Conservation (phyloP, 148 eudicot species). For the Heliosperma pusillum region DNA sequence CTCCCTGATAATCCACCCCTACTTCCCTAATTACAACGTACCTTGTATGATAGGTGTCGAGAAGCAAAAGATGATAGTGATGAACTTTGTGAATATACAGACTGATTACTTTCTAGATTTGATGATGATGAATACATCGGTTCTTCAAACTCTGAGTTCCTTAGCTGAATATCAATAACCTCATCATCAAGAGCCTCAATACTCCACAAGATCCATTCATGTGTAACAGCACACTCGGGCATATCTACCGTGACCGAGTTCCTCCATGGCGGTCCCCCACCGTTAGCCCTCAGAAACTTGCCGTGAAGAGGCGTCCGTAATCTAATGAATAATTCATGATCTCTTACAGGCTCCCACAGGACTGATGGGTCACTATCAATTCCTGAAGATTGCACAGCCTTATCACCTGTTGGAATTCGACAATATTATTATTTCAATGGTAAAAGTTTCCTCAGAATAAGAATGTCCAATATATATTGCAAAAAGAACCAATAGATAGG, state of each 20-base stretch:
- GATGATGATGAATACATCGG: background rate
- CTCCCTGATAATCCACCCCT: no score
- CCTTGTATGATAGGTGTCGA: no score
- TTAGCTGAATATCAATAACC: background rate
- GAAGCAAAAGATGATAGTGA: no score
- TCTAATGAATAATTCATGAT: conserved; percentile 37
- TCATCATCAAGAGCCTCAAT: conserved; percentile 21
- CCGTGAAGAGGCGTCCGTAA: conserved; percentile 32
- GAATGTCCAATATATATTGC: no score
- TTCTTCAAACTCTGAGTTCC: no score
- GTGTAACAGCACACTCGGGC: conserved; percentile 43
- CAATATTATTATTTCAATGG: no score
- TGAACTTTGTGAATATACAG: background rate
- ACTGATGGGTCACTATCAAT: conserved; percentile 23
- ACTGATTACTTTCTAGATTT: background rate
- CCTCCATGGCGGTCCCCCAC: conserved; percentile 68
- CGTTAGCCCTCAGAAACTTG: conserved; percentile 56
- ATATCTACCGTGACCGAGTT: conserved; percentile 59
- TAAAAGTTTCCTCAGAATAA: no score
- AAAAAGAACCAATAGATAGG: no score
- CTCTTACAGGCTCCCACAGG: conserved; percentile 67
- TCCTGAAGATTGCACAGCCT: conserved; percentile 38
- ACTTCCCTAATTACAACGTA: no score
- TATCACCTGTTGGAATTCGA: no score
- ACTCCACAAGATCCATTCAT: conserved; percentile 36